phyloP scores from a whole-genome alignment of 768 basidiomycete species.

The Coprinellus micaceus region DNA sequence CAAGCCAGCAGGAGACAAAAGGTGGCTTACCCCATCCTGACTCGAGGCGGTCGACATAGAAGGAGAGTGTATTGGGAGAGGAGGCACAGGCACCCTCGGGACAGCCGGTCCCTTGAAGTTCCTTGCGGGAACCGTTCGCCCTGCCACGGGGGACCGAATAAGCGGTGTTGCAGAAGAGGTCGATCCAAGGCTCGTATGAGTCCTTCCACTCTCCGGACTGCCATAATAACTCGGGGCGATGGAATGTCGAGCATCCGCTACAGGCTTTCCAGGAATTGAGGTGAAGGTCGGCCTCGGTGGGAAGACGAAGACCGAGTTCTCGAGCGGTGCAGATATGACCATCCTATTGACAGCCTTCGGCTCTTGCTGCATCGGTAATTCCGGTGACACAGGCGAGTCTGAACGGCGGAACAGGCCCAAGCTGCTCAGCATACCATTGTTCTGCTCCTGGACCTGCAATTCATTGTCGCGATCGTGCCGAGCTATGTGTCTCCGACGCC shows the following conservation, averaged over 20 bases:
- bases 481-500: constrained; percentile 16
- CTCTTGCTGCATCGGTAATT: constrained; percentile 31
- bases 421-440: neutral
- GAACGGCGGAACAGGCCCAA: neutral
- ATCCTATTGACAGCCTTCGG: constrained; percentile 26
- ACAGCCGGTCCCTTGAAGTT: constrained; percentile 5
- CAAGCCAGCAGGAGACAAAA: neutral
- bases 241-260: constrained; percentile 22
- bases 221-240: constrained; percentile 40
- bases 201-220: constrained; percentile 24
- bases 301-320: constrained; percentile 24
- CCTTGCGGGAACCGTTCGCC: neutral
- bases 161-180: constrained; percentile 21
- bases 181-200: constrained; percentile 18
- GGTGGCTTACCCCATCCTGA: neutral
- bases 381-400: constrained; percentile 25
- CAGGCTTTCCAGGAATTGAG: neutral
- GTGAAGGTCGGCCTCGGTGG: constrained; percentile 8
- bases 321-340: constrained; percentile 5
- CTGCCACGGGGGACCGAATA: constrained; percentile 21
- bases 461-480: neutral
- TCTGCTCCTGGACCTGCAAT: neutral
- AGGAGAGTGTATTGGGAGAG: neutral
- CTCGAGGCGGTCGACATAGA: neutral
- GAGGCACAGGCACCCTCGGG: constrained; percentile 7